Evolutionary conservation across 768 basidiomycete genomes (phyloP), one percentile per base, ranked within the genome.

Genomic region (Amanita thiersii): DNA sequence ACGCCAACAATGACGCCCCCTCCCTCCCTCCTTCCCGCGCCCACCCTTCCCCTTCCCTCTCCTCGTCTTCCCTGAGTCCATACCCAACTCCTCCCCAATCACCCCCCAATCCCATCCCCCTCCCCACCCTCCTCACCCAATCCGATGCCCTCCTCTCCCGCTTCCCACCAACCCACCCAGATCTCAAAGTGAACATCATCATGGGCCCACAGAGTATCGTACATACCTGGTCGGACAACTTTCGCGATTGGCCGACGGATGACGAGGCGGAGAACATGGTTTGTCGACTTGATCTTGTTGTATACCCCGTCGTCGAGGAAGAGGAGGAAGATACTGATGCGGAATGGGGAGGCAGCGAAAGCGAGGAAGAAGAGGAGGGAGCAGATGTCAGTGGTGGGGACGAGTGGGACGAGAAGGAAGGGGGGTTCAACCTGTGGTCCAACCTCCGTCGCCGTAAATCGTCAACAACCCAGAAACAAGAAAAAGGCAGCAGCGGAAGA

Each of bases 191-290:
- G 11, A 59, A 69, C 4, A 61, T 65, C 20, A 84, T 84, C 36
- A 77, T 90, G 72, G 87, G 87, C 6, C 84, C 82, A 1, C 78
- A 83, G 51, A 87, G 84, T 52, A 82, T 75, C 26, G 64, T 86
- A 38, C 75, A 70, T 55, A 88, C 87, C 6, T 90, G 86, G 86
- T 73, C 70, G 12, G 73, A 79, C 50, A 56, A 61, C 19, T 50
- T 55, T 2, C 37, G 57, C 0, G 56, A 59, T n/a, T 56, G 75
- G 31, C 75, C 73, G 0, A 50, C 57, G 5, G 78, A 80, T 49
- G 62, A 69, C 39, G 70, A 68, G 35, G 81, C 81, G 3, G 83
- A 84, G 57, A 55, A 61, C 5, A 76, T 81, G 68, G 76, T 82
- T 14, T 53, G 57, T 3, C 58, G 62, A 17, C 74, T 77, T 1